Evolutionary conservation across 2,329 filamentous ascomycete species (phyloP), one percentile per base, ranked within the genome.

Genomic region (Ophiognomonia clavigignenti-juglandacearum): DNA sequence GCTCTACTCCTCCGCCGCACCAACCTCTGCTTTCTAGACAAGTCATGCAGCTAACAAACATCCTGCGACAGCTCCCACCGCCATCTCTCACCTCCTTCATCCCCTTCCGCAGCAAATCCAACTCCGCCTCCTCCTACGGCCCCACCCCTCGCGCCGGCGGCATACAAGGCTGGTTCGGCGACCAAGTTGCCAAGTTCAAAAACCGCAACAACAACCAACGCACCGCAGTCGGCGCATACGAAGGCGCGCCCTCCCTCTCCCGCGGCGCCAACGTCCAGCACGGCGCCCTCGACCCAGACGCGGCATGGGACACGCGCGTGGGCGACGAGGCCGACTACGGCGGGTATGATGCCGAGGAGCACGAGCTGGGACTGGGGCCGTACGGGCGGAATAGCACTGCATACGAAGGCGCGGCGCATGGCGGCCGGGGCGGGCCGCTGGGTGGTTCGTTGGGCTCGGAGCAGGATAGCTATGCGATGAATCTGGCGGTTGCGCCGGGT

Each of bases 241-340:
- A 90, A 56, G 72, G 73, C 57, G 68, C 76, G 5, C 61, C 68
- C 6, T 63, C 64, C 36, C 24, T 10, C 6, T 10, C 24, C 32
- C 64, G 64, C 45, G 59, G 58, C 18, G 53, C 64, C 27, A 72
- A 74, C 45, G 66, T 78, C 45, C 80, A 80, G 19, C 83, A 86
- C 62, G 81, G 83, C 2, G 73, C 82, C 4, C 75, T 89, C 38
- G 88, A 93, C 59, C 86, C 86, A 1, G 88, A 95, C 61, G 87
- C 91, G 60, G 87, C 88, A 2, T 95, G 89, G 89, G 88, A 93
- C 67, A 69, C 86, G 53, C 74, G 86, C 50, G 87, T 95, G 4
- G 86, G 86, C 48, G 75, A 82, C 56, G 87, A 91, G 64, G 80
- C 83, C 16, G 82, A 85, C 59, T 69, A 66, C 11, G 82, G 78